Evolutionary conservation across 441 rosid genomes (phyloP), one percentile per base, ranked within the genome.

Genomic region (Arabidopsis lyrata): DNA sequence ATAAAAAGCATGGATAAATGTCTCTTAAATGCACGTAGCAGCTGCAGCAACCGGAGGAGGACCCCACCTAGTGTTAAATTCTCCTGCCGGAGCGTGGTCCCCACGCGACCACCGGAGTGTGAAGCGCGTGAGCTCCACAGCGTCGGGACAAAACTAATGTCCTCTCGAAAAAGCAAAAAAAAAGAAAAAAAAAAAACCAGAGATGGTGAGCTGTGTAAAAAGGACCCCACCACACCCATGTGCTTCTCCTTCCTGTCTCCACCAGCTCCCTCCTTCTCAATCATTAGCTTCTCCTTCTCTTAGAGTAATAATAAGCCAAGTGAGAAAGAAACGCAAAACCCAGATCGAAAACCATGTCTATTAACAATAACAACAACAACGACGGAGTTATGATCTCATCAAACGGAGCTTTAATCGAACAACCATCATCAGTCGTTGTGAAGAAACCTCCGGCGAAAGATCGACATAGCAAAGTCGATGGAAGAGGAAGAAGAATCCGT

Each of bases 251-350:
- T 83, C 94, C 87, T 85, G 93, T 91, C 95, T 90, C 97, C 96
- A 91, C 98, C 98, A 85, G 95, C 96, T 84, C 83, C 94, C 88
- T 90, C 98, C 90, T 79, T 24, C 97, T 91, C 94, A 91, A 91
- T 93, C 81, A 93, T 93, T 90, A 87, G 91, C 87, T 81, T 72
- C 32, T 42, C 34, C 41, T 70, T 24, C 27, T 16, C 49, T 31
- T 47, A 27, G 58, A 29, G 31, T 29, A 29, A 29, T 18, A 4
- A 24, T 22, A 52, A 52, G 10, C 57, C 15, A 5, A 55, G 12
- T n/a, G 60, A 14, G 60, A 55, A 55, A 6, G 4, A 35, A 20
- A 24, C 56, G 0, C 68, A 0, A 14, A 11, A 14, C 12, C 5
- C 57, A 61, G 39, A 32, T 49, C 63, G 5, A 15, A 45, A 60